Conservation (phyloP, 2,329 filamentous ascomycete species). For the Penicillium sp. region DNA sequence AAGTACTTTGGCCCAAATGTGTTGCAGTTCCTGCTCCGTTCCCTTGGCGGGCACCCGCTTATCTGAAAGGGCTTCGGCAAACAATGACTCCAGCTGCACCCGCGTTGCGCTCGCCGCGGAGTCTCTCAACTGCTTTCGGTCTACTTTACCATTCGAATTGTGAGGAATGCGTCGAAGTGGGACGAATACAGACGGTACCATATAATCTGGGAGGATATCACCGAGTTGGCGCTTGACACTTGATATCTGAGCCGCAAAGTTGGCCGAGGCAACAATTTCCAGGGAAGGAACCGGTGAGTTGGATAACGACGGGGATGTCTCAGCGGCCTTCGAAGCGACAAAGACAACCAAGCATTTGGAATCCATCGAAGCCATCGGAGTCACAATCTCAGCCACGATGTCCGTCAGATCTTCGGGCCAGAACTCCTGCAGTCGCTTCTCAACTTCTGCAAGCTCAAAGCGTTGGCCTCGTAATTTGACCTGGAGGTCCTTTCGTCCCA, state of each 20-base stretch:
- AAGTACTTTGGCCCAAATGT: slow-evolving; percentile 7
- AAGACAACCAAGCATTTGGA: too few species aligned
- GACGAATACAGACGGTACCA: slow-evolving; percentile 9
- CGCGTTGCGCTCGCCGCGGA: background rate
- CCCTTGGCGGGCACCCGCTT: background rate
- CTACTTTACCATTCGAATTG: slow-evolving; percentile 9
- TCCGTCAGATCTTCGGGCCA: too few species aligned
- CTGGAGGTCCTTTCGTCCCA: slow-evolving; percentile 23
- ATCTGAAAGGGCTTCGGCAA: background rate
- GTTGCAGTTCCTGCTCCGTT: slow-evolving; percentile 2
- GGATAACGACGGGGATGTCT: too few species aligned
- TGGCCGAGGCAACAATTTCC: too few species aligned
- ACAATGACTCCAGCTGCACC: slow-evolving; percentile 2
- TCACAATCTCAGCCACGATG: too few species aligned
- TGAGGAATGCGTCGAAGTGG: slow-evolving; percentile 4
- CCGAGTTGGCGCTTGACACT: background rate
- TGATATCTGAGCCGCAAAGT: too few species aligned
- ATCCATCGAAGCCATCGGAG: too few species aligned
- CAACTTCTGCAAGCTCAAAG: slow-evolving; percentile 17
- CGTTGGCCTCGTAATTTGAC: slow-evolving; percentile 24
- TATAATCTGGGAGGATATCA: slow-evolving; percentile 11
- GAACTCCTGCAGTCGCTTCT: slow-evolving; percentile 3
- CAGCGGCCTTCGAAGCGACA: too few species aligned
- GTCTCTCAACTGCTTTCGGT: slow-evolving; percentile 8
- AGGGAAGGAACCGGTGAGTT: too few species aligned